Evolutionary conservation across 2,329 filamentous ascomycete genomes (phyloP).

Genomic region (Truncatella angustata): DNA sequence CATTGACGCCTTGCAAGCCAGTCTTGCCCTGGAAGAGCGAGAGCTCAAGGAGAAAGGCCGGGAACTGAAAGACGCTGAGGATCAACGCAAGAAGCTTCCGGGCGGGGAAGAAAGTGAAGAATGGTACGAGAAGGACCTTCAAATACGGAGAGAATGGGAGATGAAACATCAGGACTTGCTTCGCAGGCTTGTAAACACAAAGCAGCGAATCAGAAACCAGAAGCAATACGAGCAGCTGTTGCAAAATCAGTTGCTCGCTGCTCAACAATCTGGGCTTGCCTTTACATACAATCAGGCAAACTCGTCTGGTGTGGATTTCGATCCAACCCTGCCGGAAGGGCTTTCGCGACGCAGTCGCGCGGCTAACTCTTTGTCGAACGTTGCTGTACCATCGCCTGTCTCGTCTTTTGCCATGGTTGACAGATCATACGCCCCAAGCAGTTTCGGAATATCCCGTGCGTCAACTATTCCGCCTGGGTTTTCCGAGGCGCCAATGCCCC

Average conservation of each 20-base stretch:
- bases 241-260: constrained; percentile 43
- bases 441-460: constrained; percentile 40
- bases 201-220: constrained; percentile 38
- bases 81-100: constrained; percentile 62
- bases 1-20: constrained; percentile 62
- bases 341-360: constrained; percentile 47
- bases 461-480: constrained; percentile 46
- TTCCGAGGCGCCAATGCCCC: constrained; percentile 37
- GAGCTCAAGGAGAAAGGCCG: constrained; percentile 70
- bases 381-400: constrained; percentile 39
- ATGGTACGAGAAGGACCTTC: constrained; percentile 49
- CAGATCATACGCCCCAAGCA: constrained; percentile 45
- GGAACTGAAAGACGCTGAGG: constrained; percentile 72
- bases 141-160: constrained; percentile 57
- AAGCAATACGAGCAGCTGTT: constrained; percentile 44
- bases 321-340: constrained; percentile 38
- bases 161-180: constrained; percentile 53
- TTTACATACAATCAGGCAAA: constrained; percentile 45
- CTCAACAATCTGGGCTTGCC: constrained; percentile 39
- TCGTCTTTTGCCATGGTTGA: constrained; percentile 38
- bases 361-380: constrained; percentile 45
- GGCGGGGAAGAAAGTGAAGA: constrained; percentile 61
- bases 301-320: constrained; percentile 46
- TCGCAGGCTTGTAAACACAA: constrained; percentile 44
- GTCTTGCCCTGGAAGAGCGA: constrained; percentile 64